Percentiles rank a stretch among this genome's conserved stretches.
phyloP scores from a whole-genome alignment of 768 basidiomycete species.

The Grammothele lineata region DNA sequence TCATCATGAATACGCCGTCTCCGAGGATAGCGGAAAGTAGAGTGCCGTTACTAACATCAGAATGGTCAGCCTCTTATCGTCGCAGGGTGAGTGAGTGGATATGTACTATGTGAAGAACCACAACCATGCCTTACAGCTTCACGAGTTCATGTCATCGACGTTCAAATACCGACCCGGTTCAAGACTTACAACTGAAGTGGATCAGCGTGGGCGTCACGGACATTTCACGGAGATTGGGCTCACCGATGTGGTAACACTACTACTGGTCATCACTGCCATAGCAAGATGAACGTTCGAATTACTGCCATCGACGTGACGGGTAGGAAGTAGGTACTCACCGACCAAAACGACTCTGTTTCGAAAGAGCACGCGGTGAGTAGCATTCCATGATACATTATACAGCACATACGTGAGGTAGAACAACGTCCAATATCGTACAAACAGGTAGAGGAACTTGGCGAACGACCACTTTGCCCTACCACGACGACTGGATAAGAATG shows the following conservation, averaged over 20 bases:
- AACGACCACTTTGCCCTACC: conserved; percentile 8
- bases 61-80: too few species aligned
- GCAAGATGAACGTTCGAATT: too few species aligned
- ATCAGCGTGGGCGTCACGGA: too few species aligned
- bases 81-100: too few species aligned
- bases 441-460: conserved; percentile 4
- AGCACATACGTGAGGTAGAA: conserved; percentile 1
- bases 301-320: too few species aligned
- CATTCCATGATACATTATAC: neutral
- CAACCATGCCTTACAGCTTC: conserved; percentile 6
- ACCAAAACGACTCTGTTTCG: neutral
- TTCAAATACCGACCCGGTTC: neutral
- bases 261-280: conserved; percentile 2
- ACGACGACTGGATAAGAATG: neutral
- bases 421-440: conserved; percentile 8
- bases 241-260: neutral
- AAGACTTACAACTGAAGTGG: conserved; percentile 1
- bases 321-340: too few species aligned
- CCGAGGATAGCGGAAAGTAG: conserved; percentile 4
- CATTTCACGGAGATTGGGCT: too few species aligned
- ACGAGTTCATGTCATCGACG: neutral
- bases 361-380: neutral
- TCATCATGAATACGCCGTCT: conserved; percentile 7
- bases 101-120: conserved; percentile 8
- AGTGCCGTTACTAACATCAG: conserved; percentile 7